Base-by-base conservation (phyloP, 768 basidiomycete genomes). In the Tylopilus plumbeoviolaceoides region DNA sequence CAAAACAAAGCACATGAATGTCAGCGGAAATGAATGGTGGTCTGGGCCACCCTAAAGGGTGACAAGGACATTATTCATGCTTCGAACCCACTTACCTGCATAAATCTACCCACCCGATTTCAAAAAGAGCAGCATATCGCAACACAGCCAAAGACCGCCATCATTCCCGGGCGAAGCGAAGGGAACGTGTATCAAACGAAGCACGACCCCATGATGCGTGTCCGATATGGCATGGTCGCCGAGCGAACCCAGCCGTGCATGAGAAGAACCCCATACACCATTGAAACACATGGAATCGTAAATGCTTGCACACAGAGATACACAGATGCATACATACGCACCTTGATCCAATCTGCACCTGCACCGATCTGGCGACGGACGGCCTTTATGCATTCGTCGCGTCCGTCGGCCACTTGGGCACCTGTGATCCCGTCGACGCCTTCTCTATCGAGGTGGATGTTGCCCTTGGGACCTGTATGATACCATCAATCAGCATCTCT, bases 281-380 rank as follows among this genome's bases (percentile, higher is more conserved):
- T 21, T 11, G 18, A 12, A 5, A 18, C 3, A 20, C 18, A 21
- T 20, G 20, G 39, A 20, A 2, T 36, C 25, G 54, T 23, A 14
- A 45, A 56, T 7, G 36, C 9, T 7, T 2, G 8, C 31, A 54
- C 25, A 55, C 52, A 63, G 3, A 7, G 21, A 17, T 23, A 47
- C 15, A 46, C 44, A 46, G 44, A 17, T 4, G 27, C 48, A 58
- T 5, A 51, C 51, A 50, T 4, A 28, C 79, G 7, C 4, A n/a
- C 38, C 38, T 36, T 36, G 35, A 36, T 36, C 17, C 35, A 36
- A 17, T 36, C 35, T 12, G 33, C 33, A 5, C 83, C 83, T 12
- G 80, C 78, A 28, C 83, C 83, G 50, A 86, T 75, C 57, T 85
- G 85, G 53, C 73, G 74, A 25, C 83, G 72, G 6, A 84, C 80